phyloP scores from a whole-genome alignment of 495 filamentous ascomycete species.

The Podospora anserina region DNA sequence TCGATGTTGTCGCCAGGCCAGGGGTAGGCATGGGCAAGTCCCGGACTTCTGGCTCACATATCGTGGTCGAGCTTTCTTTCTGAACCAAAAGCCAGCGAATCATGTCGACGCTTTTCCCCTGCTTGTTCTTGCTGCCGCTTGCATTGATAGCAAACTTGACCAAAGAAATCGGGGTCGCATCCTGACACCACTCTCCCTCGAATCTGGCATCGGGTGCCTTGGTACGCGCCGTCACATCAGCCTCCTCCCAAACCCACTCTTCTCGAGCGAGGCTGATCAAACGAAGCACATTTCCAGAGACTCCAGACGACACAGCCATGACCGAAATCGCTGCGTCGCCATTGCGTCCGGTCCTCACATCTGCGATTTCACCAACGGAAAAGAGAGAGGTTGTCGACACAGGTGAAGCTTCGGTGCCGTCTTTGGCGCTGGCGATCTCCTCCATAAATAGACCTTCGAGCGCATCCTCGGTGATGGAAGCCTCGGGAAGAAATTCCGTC shows the following conservation, averaged over 20 bases:
- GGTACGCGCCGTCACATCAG: slow-evolving; percentile 39
- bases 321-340: slow-evolving; percentile 30
- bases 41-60: slow-evolving; percentile 57
- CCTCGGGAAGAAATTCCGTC: slow-evolving; percentile 37
- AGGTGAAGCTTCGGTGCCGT: slow-evolving; percentile 1
- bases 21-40: slow-evolving; percentile 16
- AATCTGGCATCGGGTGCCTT: slow-evolving; percentile 28
- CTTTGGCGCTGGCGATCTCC: slow-evolving; percentile 19
- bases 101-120: slow-evolving; percentile 40
- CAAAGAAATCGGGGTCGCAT: slow-evolving; percentile 59
- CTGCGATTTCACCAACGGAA: slow-evolving; percentile 38
- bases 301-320: slow-evolving; percentile 49
- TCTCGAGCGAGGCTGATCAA: slow-evolving; percentile 31
- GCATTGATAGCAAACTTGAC: slow-evolving; percentile 59
- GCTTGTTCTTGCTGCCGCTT: not conserved
- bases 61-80: slow-evolving; percentile 50
- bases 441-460: slow-evolving; percentile 30
- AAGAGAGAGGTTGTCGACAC: slow-evolving; percentile 28
- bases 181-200: slow-evolving; percentile 52
- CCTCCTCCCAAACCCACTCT: slow-evolving; percentile 46
- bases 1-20: not conserved
- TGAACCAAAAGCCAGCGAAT: slow-evolving; percentile 62
- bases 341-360: slow-evolving; percentile 25
- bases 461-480: slow-evolving; percentile 31
- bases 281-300: slow-evolving; percentile 51